Evolutionary conservation across 768 basidiomycete species (phyloP).

Genomic region (Podaxis mareebaensis): DNA sequence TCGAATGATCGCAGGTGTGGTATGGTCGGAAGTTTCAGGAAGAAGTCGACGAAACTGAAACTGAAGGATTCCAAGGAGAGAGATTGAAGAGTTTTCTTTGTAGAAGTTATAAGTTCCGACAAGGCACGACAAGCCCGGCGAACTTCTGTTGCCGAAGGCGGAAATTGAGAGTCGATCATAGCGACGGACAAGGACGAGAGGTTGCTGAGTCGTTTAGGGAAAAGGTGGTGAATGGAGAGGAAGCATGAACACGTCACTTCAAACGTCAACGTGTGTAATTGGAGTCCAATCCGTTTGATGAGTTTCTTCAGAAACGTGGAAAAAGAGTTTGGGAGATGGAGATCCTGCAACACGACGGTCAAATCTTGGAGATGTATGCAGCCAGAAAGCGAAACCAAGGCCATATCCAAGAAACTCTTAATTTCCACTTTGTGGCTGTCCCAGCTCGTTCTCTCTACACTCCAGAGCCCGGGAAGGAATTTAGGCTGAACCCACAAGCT

Average conservation of each 20-base stretch:
- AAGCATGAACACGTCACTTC: neutral
- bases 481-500: conserved; percentile 27
- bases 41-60: neutral
- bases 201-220: neutral
- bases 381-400: conserved; percentile 11
- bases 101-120: neutral
- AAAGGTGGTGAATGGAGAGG: neutral
- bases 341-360: conserved; percentile 27
- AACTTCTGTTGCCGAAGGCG: neutral
- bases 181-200: neutral
- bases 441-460: neutral
- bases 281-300: conserved; percentile 11
- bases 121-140: neutral
- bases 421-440: neutral
- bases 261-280: neutral
- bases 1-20: neutral
- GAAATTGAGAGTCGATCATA: neutral
- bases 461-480: conserved; percentile 26
- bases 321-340: conserved; percentile 22
- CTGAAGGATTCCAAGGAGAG: neutral
- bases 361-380: conserved; percentile 24
- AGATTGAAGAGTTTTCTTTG: neutral
- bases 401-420: conserved; percentile 16
- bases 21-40: neutral
- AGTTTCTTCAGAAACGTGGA: conserved; percentile 20